Evolutionary conservation across 495 filamentous ascomycete genomes (phyloP).

Genomic region (Aspergillus nidulans): DNA sequence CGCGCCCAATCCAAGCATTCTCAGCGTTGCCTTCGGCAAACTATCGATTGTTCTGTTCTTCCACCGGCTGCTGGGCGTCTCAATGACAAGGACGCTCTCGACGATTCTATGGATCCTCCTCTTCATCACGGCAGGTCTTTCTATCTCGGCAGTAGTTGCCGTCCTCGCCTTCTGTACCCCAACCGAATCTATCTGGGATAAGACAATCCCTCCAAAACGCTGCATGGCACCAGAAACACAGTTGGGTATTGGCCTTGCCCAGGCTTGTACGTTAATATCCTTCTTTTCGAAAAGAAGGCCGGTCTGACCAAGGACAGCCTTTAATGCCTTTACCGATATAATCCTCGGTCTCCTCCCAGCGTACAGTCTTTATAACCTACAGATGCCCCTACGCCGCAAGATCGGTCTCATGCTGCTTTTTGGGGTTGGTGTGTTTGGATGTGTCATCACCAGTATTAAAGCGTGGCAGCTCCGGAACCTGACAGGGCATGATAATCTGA

Average conservation of each 20-base stretch:
- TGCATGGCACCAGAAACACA: background rate
- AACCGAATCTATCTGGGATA: background rate
- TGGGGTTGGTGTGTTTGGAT: background rate
- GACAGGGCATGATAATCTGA: slow-evolving; percentile 1
- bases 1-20: slow-evolving; percentile 1
- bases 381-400: slow-evolving; percentile 1
- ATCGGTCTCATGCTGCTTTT: slow-evolving; percentile 1
- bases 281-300: no score
- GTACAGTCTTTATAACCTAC: background rate
- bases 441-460: slow-evolving; percentile 4
- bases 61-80: background rate
- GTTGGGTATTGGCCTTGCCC: slow-evolving; percentile 1
- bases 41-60: slow-evolving; percentile 1
- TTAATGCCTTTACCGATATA: slow-evolving; percentile 3
- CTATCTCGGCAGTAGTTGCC: background rate
- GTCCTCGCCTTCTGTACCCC: background rate
- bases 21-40: background rate
- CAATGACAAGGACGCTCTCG: background rate
- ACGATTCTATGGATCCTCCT: background rate
- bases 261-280: background rate
- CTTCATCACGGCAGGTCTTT: background rate
- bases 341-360: background rate
- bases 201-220: background rate
- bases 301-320: background rate
- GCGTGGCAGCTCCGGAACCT: background rate